These are phyloP conservation scores for Bipolaris oryzae DNA, from an alignment of 2,329 filamentous ascomycete genomes.

Conservation along the genomic window DNA sequence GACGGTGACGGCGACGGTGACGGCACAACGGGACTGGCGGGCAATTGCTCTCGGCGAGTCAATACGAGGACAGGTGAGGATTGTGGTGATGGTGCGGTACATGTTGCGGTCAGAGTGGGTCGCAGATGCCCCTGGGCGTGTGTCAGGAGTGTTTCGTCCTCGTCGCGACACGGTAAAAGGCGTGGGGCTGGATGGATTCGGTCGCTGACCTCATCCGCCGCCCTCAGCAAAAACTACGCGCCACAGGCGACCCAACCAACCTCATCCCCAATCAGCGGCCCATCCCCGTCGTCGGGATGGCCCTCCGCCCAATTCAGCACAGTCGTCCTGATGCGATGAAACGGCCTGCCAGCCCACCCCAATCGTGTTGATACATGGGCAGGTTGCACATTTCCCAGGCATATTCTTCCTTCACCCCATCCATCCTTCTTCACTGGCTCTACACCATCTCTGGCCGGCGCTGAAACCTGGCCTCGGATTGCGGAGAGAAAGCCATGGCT, in stretches of 20 bases:
- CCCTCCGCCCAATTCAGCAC: constrained; percentile 7
- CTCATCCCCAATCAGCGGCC: constrained; percentile 16
- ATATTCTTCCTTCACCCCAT: constrained; percentile 21
- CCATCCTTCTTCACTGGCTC: constrained; percentile 27
- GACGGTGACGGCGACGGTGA: constrained; percentile 17
- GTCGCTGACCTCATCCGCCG: constrained; percentile 20
- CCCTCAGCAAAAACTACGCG: constrained; percentile 12
- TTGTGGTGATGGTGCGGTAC: constrained; percentile 32
- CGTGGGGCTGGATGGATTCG: constrained; percentile 16
- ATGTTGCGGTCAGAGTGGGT: constrained; percentile 27
- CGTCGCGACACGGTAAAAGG: constrained; percentile 28
- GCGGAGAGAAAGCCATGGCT: constrained; percentile 31
- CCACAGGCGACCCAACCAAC: constrained; percentile 11
- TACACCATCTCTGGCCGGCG: constrained; percentile 31
- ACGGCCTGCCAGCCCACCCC: constrained; percentile 13
- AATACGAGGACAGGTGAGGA: constrained; percentile 16
- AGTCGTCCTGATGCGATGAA: constrained; percentile 8
- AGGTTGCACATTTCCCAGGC: constrained; percentile 20
- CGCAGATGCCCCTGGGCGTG: constrained; percentile 26
- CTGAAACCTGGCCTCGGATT: constrained; percentile 37
- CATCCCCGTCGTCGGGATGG: neutral
- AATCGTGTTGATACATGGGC: constrained; percentile 19
- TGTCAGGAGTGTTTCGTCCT: constrained; percentile 35
- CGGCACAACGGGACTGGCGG: constrained; percentile 10
- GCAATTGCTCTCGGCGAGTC: constrained; percentile 26